Percentiles rank a stretch among this genome's conserved stretches.
Evolutionary conservation across 139 green algal genomes (phyloP).

Genomic region (Chlorella sp.): DNA sequence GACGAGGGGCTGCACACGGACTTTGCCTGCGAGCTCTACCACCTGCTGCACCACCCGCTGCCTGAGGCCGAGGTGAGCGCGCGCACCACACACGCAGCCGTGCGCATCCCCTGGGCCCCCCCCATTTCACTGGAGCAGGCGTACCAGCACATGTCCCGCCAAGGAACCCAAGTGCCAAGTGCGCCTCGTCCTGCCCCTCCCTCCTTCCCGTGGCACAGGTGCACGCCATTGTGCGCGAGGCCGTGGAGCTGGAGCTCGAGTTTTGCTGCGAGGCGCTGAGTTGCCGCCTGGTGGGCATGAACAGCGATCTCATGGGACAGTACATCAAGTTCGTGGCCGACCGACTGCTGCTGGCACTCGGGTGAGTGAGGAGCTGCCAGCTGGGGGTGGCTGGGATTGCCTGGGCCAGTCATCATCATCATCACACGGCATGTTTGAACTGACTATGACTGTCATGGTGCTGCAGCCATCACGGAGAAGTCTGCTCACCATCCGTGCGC

Average conservation of each 20-base stretch:
- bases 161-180: conserved; percentile 79
- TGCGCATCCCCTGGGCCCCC: background rate
- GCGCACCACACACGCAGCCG: background rate
- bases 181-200: too few relatives aligned
- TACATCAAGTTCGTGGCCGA: conserved; percentile 95
- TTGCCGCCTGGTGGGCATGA: conserved; percentile 86
- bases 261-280: conserved; percentile 90
- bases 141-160: conserved; percentile 39
- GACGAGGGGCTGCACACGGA: conserved; percentile 97
- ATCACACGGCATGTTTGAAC: too few relatives aligned
- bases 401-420: too few relatives aligned
- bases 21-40: conserved; percentile 94
- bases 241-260: conserved; percentile 92
- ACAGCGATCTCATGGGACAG: conserved; percentile 54
- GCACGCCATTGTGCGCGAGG: conserved; percentile 41
- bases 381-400: too few relatives aligned
- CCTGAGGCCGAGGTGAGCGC: conserved; percentile 25
- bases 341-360: conserved; percentile 15
- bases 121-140: background rate
- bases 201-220: conserved; percentile 45
- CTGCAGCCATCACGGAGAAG: too few relatives aligned
- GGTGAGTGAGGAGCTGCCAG: conserved; percentile 56
- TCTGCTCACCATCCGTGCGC: too few relatives aligned
- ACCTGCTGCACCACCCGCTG: too few relatives aligned
- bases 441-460: too few relatives aligned